Conservation (phyloP, 2,329 filamentous ascomycete genomes). For the Neonectria ditissima region DNA sequence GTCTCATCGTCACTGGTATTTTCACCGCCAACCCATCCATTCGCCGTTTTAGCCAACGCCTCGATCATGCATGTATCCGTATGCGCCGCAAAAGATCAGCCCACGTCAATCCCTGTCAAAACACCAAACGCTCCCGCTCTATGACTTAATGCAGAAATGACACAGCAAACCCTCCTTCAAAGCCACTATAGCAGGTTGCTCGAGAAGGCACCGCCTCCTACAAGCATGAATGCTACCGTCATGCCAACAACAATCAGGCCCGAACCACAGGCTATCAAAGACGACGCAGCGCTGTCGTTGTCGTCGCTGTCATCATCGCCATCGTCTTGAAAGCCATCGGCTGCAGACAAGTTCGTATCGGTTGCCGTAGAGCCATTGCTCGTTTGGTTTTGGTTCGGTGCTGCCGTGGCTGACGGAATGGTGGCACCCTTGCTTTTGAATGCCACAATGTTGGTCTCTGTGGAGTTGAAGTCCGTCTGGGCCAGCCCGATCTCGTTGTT, state of each 20-base stretch:
- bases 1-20: conserved; percentile 26
- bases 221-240: conserved; percentile 41
- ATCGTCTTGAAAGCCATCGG: conserved; percentile 49
- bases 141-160: conserved; percentile 26
- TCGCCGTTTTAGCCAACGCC: conserved; percentile 16
- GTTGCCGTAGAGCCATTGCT: conserved; percentile 33
- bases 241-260: conserved; percentile 33
- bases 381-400: conserved; percentile 54
- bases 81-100: conserved; percentile 21
- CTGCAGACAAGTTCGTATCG: conserved; percentile 35
- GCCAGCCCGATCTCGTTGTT: conserved; percentile 69
- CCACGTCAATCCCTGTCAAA: conserved; percentile 26
- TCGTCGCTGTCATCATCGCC: conserved; percentile 22
- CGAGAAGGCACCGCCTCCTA: conserved; percentile 35
- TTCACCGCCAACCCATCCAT: conserved; percentile 7
- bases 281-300: conserved; percentile 33
- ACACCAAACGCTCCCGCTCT: conserved; percentile 34
- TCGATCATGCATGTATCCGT: not conserved
- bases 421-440: conserved; percentile 62
- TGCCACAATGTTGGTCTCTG: conserved; percentile 60
- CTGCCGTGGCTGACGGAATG: conserved; percentile 63
- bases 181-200: conserved; percentile 23
- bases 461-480: conserved; percentile 67
- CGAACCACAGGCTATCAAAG: conserved; percentile 27
- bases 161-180: conserved; percentile 16